phyloP scores from a whole-genome alignment of 768 basidiomycete genomes.

The Collybia sordida region DNA sequence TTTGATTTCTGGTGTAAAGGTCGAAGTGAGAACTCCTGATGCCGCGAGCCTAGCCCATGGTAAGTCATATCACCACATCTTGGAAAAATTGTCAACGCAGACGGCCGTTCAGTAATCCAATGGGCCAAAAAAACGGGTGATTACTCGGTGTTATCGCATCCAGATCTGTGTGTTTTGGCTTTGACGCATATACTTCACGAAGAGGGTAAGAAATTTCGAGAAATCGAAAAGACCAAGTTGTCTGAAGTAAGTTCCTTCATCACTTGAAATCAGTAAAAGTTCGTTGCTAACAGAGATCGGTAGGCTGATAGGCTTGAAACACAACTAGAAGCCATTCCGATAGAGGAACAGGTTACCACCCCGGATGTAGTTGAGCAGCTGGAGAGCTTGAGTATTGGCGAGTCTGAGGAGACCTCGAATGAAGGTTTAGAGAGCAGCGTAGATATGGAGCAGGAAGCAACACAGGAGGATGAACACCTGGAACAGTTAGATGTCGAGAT shows the following conservation, averaged over 20 bases:
- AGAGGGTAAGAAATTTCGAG: slow-evolving; percentile 40
- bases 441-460: slow-evolving; percentile 14
- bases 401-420: background rate
- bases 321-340: too few relatives aligned
- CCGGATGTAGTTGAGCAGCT: background rate
- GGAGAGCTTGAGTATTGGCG: slow-evolving; percentile 9
- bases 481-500: slow-evolving; percentile 50
- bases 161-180: slow-evolving; percentile 90
- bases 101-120: slow-evolving; percentile 63
- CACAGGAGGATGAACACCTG: slow-evolving; percentile 17
- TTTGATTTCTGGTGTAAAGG: slow-evolving; percentile 71
- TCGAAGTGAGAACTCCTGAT: slow-evolving; percentile 71
- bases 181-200: slow-evolving; percentile 79
- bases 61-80: slow-evolving; percentile 24
- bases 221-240: slow-evolving; percentile 20
- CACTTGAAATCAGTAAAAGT: too few relatives aligned
- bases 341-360: too few relatives aligned
- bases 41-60: slow-evolving; percentile 65
- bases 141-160: slow-evolving; percentile 85
- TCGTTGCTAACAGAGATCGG: too few relatives aligned
- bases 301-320: too few relatives aligned
- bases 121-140: slow-evolving; percentile 97
- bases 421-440: slow-evolving; percentile 4
- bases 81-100: background rate
- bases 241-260: slow-evolving; percentile 17